Percentiles rank a stretch among this genome's conserved stretches.
These are phyloP conservation scores for Colletotrichum costaricense DNA, from an alignment of 2,329 filamentous ascomycete species.

Conservation along the genomic window DNA sequence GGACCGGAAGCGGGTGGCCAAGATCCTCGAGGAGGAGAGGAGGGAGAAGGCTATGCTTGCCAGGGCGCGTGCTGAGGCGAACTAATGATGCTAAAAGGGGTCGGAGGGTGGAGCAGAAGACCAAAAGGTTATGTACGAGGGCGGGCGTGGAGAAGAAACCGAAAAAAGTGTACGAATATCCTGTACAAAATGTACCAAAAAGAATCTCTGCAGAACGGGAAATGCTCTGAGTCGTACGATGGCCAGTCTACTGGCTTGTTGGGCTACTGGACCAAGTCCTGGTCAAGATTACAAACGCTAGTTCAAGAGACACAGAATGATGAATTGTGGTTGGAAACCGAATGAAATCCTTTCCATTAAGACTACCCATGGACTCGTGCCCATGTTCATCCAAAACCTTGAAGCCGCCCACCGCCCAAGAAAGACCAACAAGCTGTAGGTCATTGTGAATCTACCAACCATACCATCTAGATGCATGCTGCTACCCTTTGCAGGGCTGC, in stretches of 20 bases:
- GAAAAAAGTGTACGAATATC: slow-evolving; percentile 29
- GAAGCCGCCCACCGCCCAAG: slow-evolving; percentile 1
- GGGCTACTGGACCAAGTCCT: neutral
- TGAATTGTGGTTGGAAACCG: neutral
- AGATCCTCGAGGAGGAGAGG: slow-evolving; percentile 67
- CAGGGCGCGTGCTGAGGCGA: slow-evolving; percentile 46
- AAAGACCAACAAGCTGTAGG: neutral
- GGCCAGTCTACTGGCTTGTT: neutral
- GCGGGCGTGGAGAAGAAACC: neutral
- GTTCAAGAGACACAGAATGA: neutral
- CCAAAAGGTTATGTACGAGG: neutral
- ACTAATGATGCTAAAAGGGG: slow-evolving; percentile 39
- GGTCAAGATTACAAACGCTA: neutral
- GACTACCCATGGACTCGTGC: slow-evolving; percentile 4
- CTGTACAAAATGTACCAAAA: slow-evolving; percentile 36
- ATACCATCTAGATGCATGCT: slow-evolving; percentile 6
- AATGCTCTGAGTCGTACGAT: neutral
- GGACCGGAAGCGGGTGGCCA: slow-evolving; percentile 66
- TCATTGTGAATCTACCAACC: neutral
- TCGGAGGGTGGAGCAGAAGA: too few relatives aligned
- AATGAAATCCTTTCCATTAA: slow-evolving; percentile 12
- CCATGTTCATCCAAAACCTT: slow-evolving; percentile 22
- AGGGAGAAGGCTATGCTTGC: slow-evolving; percentile 67
- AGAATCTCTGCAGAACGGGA: slow-evolving; percentile 20
- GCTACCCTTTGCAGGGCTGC: neutral